Evolutionary conservation across 129 eudicot genomes (phyloP).

Genomic region (Mikania micrantha): DNA sequence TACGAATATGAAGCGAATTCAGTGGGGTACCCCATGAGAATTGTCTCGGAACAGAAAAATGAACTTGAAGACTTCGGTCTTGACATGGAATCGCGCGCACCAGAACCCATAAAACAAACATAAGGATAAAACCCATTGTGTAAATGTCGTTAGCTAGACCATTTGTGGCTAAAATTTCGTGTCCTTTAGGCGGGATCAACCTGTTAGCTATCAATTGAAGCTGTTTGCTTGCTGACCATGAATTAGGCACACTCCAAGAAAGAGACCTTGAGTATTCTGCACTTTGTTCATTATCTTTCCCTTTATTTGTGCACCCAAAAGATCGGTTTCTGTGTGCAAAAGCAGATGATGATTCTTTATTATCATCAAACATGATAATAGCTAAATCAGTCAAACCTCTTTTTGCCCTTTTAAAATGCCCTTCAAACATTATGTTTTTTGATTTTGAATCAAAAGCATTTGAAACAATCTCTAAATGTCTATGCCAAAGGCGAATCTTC

Average conservation of each 20-base stretch:
- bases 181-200: slow-evolving; percentile 50
- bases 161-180: slow-evolving; percentile 56
- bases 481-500: slow-evolving; percentile 58
- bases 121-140: slow-evolving; percentile 64
- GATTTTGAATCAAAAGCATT: slow-evolving; percentile 47
- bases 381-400: slow-evolving; percentile 74
- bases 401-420: slow-evolving; percentile 64
- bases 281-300: slow-evolving; percentile 38
- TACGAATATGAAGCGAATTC: slow-evolving; percentile 47
- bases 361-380: slow-evolving; percentile 60
- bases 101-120: slow-evolving; percentile 73
- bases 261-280: slow-evolving; percentile 67
- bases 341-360: slow-evolving; percentile 41
- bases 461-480: slow-evolving; percentile 58
- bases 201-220: slow-evolving; percentile 63
- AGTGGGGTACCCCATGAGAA: slow-evolving; percentile 63
- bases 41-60: slow-evolving; percentile 64
- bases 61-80: slow-evolving; percentile 53
- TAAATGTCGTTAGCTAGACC: slow-evolving; percentile 52
- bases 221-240: slow-evolving; percentile 91
- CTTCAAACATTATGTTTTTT: slow-evolving; percentile 47
- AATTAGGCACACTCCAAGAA: slow-evolving; percentile 85
- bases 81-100: slow-evolving; percentile 92
- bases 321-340: slow-evolving; percentile 65
- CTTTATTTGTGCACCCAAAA: slow-evolving; percentile 53